Percentiles rank a stretch among this genome's conserved stretches.
Evolutionary conservation across 805 yeast species (phyloP).

Genomic region (Saccharomycopsis babjevae): DNA sequence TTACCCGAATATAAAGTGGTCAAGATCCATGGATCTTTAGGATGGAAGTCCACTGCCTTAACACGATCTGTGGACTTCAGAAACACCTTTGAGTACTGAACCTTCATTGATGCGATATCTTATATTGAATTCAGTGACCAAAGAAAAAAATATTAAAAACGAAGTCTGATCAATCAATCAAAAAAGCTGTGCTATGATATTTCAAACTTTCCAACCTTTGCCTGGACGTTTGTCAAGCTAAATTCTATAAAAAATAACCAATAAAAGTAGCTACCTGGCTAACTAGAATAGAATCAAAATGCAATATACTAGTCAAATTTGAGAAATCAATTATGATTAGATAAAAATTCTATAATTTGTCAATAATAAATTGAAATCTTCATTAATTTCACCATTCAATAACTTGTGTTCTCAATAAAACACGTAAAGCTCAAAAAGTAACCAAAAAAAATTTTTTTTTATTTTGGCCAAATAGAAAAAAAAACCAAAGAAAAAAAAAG

Average conservation of each 20-base stretch:
- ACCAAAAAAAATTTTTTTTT: background rate
- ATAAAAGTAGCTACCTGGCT: too few relatives aligned
- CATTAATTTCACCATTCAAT: background rate
- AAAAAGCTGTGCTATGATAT: too few relatives aligned
- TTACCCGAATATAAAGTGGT: slow-evolving; percentile 86
- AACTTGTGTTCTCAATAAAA: background rate
- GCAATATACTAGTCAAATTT: too few relatives aligned
- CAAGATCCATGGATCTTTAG: slow-evolving; percentile 93
- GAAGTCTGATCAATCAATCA: background rate
- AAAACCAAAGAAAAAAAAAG: background rate
- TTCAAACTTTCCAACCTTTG: too few relatives aligned
- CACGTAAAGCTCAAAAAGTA: background rate
- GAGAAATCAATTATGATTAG: too few relatives aligned
- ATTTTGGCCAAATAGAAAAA: background rate
- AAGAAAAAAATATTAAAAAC: background rate
- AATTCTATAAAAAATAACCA: too few relatives aligned
- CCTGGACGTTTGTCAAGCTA: too few relatives aligned
- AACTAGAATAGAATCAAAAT: too few relatives aligned
- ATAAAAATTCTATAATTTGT: too few relatives aligned
- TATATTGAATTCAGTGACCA: background rate
- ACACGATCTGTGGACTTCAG: slow-evolving; percentile 68
- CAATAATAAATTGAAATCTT: background rate
- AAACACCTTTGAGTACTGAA: background rate
- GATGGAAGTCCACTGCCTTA: slow-evolving; percentile 96
- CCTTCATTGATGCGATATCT: background rate